Evolutionary conservation across 1,284 basidiomycete genomes (phyloP).

Genomic region (Wallemia mellicola): DNA sequence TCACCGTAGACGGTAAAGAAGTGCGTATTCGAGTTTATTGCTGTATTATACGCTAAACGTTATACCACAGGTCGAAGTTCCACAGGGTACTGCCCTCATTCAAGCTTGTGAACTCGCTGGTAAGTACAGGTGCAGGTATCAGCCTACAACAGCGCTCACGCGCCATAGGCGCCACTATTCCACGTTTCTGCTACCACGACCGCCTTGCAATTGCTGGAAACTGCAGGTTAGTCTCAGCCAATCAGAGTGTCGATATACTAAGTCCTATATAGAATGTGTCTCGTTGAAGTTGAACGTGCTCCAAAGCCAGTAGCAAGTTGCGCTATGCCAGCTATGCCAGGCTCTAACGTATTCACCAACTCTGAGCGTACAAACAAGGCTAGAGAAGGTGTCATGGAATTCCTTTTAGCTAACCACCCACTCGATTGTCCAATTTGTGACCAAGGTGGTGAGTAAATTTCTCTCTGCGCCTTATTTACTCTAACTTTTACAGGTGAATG

Average conservation of each 20-base stretch:
- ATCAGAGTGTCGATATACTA: constrained; percentile 1
- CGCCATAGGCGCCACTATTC: constrained; percentile 1
- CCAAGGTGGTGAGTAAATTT: constrained; percentile 34
- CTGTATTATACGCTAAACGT: neutral
- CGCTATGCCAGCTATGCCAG: constrained; percentile 95
- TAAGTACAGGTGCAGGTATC: constrained; percentile 32
- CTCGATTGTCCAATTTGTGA: constrained; percentile 97
- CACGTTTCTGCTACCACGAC: constrained; percentile 72
- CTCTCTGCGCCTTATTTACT: constrained; percentile 3
- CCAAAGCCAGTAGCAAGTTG: constrained; percentile 72
- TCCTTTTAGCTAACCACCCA: constrained; percentile 86
- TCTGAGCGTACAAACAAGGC: constrained; percentile 33
- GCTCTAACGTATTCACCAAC: constrained; percentile 83
- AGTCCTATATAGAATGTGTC: constrained; percentile 40
- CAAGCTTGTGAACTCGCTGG: constrained; percentile 82
- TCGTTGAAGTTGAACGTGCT: constrained; percentile 84
- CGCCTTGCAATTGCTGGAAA: constrained; percentile 82
- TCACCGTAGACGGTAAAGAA: constrained; percentile 79
- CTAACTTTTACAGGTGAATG: constrained; percentile 38
- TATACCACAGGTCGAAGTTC: constrained; percentile 36
- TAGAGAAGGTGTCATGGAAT: constrained; percentile 87
- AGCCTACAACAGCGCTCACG: constrained; percentile 4
- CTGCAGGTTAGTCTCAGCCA: constrained; percentile 35
- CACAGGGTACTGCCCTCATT: constrained; percentile 73
- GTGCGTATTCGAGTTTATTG: neutral